These are phyloP conservation scores for Papiliotrema nemorosa DNA, from an alignment of 1,284 basidiomycete species.

Conservation along the genomic window DNA sequence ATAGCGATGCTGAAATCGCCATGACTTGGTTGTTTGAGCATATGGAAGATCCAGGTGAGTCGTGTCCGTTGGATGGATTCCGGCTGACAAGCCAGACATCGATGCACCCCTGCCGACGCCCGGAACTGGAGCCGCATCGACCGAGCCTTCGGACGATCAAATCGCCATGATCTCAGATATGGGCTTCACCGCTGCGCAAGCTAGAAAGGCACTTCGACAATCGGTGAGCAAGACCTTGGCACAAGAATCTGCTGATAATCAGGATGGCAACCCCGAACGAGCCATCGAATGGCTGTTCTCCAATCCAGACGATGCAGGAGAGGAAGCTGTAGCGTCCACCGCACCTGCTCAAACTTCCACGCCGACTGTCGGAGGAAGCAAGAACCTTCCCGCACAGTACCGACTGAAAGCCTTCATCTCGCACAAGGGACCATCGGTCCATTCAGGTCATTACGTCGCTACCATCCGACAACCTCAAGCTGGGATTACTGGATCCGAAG, in stretches of 20 bases:
- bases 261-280: constrained; percentile 73
- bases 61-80: not conserved
- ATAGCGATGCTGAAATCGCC: constrained; percentile 70
- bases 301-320: constrained; percentile 81
- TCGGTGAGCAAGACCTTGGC: constrained; percentile 56
- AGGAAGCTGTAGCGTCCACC: constrained; percentile 38
- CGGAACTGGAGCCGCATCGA: constrained; percentile 29
- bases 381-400: constrained; percentile 70
- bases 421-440: constrained; percentile 92
- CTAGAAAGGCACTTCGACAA: constrained; percentile 79
- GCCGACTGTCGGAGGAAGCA: constrained; percentile 18
- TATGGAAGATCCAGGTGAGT: constrained; percentile 85
- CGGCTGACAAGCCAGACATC: constrained; percentile 60
- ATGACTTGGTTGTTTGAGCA: constrained; percentile 96
- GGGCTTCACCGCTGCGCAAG: constrained; percentile 85
- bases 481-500: constrained; percentile 20
- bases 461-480: constrained; percentile 43
- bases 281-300: constrained; percentile 98
- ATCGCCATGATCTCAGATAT: constrained; percentile 77
- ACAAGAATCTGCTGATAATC: not conserved
- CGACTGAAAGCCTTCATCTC: constrained; percentile 88
- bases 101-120: constrained; percentile 65
- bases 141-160: constrained; percentile 65
- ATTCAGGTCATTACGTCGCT: constrained; percentile 79
- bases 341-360: constrained; percentile 50